Evolutionary conservation across 1,284 basidiomycete genomes (phyloP).

Genomic region (Mycosarcoma maydis): DNA sequence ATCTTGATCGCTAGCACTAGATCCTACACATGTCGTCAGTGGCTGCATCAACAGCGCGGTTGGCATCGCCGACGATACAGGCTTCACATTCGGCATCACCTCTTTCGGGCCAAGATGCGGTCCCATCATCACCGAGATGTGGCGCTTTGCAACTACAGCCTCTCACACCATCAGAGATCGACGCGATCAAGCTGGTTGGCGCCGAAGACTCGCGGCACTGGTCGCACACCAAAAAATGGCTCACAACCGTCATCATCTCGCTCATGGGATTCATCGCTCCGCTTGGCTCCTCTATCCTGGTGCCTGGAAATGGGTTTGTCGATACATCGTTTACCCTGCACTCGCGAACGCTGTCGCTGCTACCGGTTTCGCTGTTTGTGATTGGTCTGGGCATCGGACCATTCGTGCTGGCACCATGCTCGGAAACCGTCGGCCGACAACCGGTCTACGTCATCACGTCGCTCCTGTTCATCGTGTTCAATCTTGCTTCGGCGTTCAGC

Average conservation of each 20-base stretch:
- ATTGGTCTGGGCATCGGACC: constrained; percentile 66
- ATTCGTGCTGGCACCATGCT: constrained; percentile 69
- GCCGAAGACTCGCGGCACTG: constrained; percentile 37
- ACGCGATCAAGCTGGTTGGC: constrained; percentile 26
- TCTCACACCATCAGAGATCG: constrained; percentile 22
- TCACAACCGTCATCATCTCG: constrained; percentile 54
- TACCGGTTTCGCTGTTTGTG: constrained; percentile 57
- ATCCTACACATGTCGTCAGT: too few relatives aligned
- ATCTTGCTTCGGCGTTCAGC: constrained; percentile 59
- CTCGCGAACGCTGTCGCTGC: constrained; percentile 41
- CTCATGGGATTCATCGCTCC: constrained; percentile 62
- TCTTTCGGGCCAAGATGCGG: constrained; percentile 5
- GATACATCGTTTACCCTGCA: constrained; percentile 34
- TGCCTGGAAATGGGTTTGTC: constrained; percentile 46
- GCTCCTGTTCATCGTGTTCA: constrained; percentile 65
- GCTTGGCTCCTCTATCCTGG: constrained; percentile 58
- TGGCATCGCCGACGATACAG: constrained; percentile 12
- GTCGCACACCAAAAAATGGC: constrained; percentile 48
- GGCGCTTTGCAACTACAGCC: constrained; percentile 25
- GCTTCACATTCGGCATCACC: constrained; percentile 6
- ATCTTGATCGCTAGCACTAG: too few relatives aligned
- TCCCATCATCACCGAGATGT: not conserved
- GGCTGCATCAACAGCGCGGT: not conserved
- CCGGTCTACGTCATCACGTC: constrained; percentile 66
- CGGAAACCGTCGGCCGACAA: constrained; percentile 69